These are phyloP conservation scores for Capsicum baccatum DNA, from an alignment of 257 asterid species.

Conservation along the genomic window DNA sequence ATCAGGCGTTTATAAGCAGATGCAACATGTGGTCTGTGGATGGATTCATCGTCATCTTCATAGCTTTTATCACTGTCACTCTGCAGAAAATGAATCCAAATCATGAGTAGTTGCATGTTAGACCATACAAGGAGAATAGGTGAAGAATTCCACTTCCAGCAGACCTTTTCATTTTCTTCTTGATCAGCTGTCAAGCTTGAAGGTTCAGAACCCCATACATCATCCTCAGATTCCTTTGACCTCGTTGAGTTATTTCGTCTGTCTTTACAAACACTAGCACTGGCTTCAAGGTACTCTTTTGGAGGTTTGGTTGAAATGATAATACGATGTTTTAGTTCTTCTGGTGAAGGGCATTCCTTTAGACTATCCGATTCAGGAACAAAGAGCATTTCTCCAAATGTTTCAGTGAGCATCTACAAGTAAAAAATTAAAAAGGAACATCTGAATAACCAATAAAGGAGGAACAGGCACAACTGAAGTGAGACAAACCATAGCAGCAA, in stretches of 20 bases:
- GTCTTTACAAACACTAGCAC: constrained; percentile 45
- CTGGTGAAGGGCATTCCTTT: constrained; percentile 79
- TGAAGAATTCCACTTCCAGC: constrained; percentile 22
- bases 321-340: constrained; percentile 66
- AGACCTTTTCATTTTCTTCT: constrained; percentile 59
- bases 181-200: constrained; percentile 56
- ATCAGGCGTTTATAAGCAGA: constrained; percentile 71
- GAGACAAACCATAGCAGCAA: constrained; percentile 11
- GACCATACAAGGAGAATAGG: neutral
- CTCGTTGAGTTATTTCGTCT: constrained; percentile 38
- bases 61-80: constrained; percentile 35
- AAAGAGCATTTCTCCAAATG: constrained; percentile 79
- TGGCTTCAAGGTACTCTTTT: constrained; percentile 79
- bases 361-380: constrained; percentile 65
- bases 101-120: neutral
- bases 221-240: constrained; percentile 66
- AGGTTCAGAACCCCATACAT: constrained; percentile 88
- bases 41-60: constrained; percentile 60
- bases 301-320: constrained; percentile 94
- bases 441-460: neutral
- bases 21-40: constrained; percentile 43
- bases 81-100: constrained; percentile 24
- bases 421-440: neutral
- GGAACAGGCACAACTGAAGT: neutral
- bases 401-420: constrained; percentile 62